Evolutionary conservation across 1,284 basidiomycete species (phyloP), one percentile per base, ranked within the genome.

Genomic region (Boletus smithii): DNA sequence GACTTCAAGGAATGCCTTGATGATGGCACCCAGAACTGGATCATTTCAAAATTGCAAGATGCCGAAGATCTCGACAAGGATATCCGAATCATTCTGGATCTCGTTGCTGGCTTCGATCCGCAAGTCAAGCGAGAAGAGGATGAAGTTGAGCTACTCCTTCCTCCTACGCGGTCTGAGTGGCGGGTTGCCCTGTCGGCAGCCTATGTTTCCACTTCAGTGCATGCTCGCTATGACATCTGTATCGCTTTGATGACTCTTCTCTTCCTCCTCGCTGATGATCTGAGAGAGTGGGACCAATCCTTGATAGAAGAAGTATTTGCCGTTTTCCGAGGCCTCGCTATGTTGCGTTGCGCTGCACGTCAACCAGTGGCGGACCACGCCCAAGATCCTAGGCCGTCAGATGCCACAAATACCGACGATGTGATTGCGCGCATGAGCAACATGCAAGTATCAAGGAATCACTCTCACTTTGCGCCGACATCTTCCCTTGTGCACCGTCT

Each of bases 41-140:
- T 88, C 35, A 56, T 69, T 3, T 77, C 77, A 26, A 76, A 78
- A 24, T 61, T 91, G 24, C 72, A 78, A 53, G 75, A 71, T 36
- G 58, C 86, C 33, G 69, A 71, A 31, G 74, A 85, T 54, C 62
- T 86, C 23, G 77, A 83, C 53, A 68, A 68, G 11, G 76, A 76
- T n/a, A 71, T 79, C 31, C 73, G 76, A 37, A 70, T 71, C 30
- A 74, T 75, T 17, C 73, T 90, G 33, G 83, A 88, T 59, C 72
- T 83, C 38, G 78, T 90, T 48, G 83, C 81, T 32, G 80, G 79
- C 20, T 78, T 86, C 57, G 83, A 86, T 56, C 72, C 74, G 46
- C 80, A 77, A 20, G 78, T 89, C 51, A 91, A 91, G 64, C 71
- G 71, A 49, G 87, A 90, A 61, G 82, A 85, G 57, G 79, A 83